Evolutionary conservation across 202 grass and related monocot genomes (phyloP).

Genomic region (Dendrocalamus latiflorus): DNA sequence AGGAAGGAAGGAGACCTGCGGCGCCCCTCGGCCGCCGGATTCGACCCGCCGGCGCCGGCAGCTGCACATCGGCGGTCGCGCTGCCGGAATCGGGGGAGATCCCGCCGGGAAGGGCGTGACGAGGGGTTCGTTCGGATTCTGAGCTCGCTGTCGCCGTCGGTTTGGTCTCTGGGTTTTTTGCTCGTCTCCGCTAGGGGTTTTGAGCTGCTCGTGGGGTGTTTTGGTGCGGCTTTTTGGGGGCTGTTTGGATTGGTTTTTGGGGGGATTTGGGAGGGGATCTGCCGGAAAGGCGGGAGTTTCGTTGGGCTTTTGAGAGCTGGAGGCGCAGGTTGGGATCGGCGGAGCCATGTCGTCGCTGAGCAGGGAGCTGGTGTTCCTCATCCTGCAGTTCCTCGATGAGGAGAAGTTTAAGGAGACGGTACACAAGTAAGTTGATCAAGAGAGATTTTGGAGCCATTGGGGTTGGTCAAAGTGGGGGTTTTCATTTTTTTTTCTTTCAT

Average conservation of each 20-base stretch:
- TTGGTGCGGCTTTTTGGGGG: background rate
- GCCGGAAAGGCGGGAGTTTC: conserved; percentile 37
- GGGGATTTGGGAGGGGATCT: conserved; percentile 51
- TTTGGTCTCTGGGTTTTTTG: background rate
- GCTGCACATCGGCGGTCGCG: too few species aligned
- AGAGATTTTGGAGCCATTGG: too few species aligned
- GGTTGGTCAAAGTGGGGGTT: too few species aligned
- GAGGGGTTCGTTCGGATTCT: too few species aligned
- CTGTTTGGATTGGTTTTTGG: conserved; percentile 17
- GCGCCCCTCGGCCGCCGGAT: too few species aligned
- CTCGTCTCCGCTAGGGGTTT: conserved; percentile 3
- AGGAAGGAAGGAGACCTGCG: too few species aligned
- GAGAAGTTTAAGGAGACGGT: conserved; percentile 95
- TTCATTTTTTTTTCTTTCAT: too few species aligned
- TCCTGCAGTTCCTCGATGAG: conserved; percentile 94
- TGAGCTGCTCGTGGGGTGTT: conserved; percentile 18
- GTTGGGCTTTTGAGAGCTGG: conserved; percentile 53
- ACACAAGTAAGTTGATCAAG: conserved; percentile 50
- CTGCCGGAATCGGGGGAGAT: too few species aligned
- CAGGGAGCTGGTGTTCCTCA: conserved; percentile 97
- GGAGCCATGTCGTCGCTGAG: conserved; percentile 95
- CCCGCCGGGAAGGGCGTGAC: too few species aligned
- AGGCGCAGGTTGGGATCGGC: conserved; percentile 62
- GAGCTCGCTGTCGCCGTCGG: too few species aligned
- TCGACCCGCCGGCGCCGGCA: too few species aligned